phyloP scores from a whole-genome alignment of 345 rosid genomes.

The Conringia planisiliqua region DNA sequence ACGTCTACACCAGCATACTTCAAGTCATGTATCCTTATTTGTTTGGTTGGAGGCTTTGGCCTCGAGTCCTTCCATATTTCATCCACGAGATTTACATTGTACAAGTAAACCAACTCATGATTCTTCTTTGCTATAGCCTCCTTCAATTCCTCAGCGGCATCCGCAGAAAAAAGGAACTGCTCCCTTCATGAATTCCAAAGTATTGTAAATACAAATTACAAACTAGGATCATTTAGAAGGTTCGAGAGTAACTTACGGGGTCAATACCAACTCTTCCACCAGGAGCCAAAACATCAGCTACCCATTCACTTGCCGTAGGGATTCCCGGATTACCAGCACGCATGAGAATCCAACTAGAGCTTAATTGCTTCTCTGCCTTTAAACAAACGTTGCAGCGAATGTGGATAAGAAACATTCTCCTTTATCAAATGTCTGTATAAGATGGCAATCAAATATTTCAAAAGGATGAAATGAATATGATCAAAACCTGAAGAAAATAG shows the following conservation, averaged over 20 bases:
- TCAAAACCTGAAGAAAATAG: constrained; percentile 88
- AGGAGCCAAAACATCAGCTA: constrained; percentile 72
- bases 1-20: constrained; percentile 86
- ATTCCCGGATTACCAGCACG: constrained; percentile 92
- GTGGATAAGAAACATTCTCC: constrained; percentile 1
- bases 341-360: constrained; percentile 87
- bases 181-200: constrained; percentile 63
- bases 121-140: constrained; percentile 70
- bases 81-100: constrained; percentile 73
- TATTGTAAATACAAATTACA: constrained; percentile 18
- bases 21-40: constrained; percentile 76
- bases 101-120: constrained; percentile 77
- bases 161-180: constrained; percentile 96
- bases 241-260: constrained; percentile 66
- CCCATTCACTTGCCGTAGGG: constrained; percentile 84
- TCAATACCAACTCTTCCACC: constrained; percentile 92
- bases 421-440: not conserved
- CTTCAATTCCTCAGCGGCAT: constrained; percentile 92
- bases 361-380: constrained; percentile 87
- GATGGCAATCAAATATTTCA: not conserved
- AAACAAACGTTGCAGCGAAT: not conserved
- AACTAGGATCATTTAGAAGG: constrained; percentile 17
- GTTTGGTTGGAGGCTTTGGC: constrained; percentile 74
- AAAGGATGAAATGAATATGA: not conserved
- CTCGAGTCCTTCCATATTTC: constrained; percentile 86